These are phyloP conservation scores for Chytriomyces hyalinus DNA, from an alignment of 192 early-diverging fungal species.

Conservation along the genomic window DNA sequence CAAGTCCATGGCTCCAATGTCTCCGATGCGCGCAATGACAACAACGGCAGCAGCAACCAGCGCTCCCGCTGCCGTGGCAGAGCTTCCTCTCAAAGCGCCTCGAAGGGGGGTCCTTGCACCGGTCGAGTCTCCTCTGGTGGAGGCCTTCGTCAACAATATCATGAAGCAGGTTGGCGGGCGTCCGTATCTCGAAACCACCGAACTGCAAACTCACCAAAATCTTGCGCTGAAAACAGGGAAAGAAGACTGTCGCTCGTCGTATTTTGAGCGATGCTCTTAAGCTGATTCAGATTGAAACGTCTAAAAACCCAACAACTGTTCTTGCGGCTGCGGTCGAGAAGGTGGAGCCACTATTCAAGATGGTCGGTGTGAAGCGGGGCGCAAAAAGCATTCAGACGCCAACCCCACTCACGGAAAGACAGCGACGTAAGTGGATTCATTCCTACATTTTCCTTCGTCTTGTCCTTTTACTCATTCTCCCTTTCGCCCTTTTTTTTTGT, in stretches of 20 bases:
- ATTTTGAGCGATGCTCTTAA: slow-evolving; percentile 70
- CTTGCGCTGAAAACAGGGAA: slow-evolving; percentile 67
- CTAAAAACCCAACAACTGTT: slow-evolving; percentile 66
- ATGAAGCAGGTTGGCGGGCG: slow-evolving; percentile 56
- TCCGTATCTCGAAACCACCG: not conserved
- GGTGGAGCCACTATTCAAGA: slow-evolving; percentile 76
- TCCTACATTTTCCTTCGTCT: not conserved
- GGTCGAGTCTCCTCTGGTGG: slow-evolving; percentile 60
- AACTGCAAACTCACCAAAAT: not conserved
- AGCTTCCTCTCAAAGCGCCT: not conserved
- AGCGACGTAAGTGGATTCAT: slow-evolving; percentile 57
- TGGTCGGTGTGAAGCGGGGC: slow-evolving; percentile 74
- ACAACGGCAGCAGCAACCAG: not conserved
- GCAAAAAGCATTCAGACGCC: slow-evolving; percentile 83
- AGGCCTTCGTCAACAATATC: slow-evolving; percentile 85
- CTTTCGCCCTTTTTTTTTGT: not conserved
- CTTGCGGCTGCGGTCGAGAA: slow-evolving; percentile 75
- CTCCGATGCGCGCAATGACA: not conserved
- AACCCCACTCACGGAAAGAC: slow-evolving; percentile 75
- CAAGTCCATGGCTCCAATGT: not conserved
- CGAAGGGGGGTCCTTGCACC: not conserved
- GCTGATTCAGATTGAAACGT: slow-evolving; percentile 61
- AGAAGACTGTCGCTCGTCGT: slow-evolving; percentile 79
- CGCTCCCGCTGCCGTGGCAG: not conserved
- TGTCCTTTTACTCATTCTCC: not conserved